Evolutionary conservation across 371 early-diverging fungal species (phyloP), one percentile per base, ranked within the genome.

Genomic region (Mucor mucedo): DNA sequence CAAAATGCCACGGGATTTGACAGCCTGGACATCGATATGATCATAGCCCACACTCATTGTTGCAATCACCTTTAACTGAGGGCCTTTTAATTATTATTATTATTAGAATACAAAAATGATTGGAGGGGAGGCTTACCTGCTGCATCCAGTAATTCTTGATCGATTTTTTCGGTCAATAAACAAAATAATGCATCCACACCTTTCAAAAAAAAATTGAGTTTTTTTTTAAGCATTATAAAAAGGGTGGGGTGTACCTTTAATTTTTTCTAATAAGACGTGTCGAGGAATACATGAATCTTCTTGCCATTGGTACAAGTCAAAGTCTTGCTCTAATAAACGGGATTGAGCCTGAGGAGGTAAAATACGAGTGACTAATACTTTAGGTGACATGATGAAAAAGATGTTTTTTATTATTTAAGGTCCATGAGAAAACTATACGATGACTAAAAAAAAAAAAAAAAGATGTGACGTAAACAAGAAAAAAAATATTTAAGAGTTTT

Each of bases 11-110:
- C 80, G 80, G 7, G 69, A 56, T 16, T 82, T 73, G 10, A 85
- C 65, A 6, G 79, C 83, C 3, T 64, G 58, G 0, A 87, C 63
- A 69, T 89, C 87, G 48, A 95, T 84, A 70, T 95, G 96, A 62
- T 95, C 94, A 71, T 88, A 92, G 11, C 96, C 96, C 14, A 93
- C 94, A 57, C 84, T 89, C 76, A 89, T 82, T 0, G 92, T 91
- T 7, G 91, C 86, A 0, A 92, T 72, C 4, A 89, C 82, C 54
- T 85, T 83, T 28, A 90, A 82, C 45, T 72, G 75, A 2, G 80
- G 73, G 6, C 87, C 87, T 47, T 16, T 74, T 57, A n/a, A 32
- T 35, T 55, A 11, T 48, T 52, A 5, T 60, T 44, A 52, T 58
- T 38, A 54, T 27, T 13, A 6, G 44, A 42, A 50, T 45, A 14